Evolutionary conservation across 805 yeast genomes (phyloP), one percentile per base, ranked within the genome.

Genomic region (Candida montana): DNA sequence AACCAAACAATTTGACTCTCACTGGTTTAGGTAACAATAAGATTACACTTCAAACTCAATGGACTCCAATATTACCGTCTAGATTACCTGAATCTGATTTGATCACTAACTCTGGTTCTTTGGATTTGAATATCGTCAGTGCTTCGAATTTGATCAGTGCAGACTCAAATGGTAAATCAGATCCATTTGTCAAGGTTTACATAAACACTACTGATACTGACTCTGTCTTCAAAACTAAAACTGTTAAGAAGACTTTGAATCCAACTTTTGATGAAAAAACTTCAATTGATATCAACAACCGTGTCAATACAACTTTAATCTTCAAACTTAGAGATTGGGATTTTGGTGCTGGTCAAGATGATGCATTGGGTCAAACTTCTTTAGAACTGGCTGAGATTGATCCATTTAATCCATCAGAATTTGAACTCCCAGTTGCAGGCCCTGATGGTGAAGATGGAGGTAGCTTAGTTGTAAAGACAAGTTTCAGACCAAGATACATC

Each of bases 121-220:
- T 91, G 50, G 71, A 69, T 18, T 71, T 89, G 28, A 77, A 73
- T 24, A 70, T 86, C 5, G 50, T 80, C 34, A 68, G 71, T 37
- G 98, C 93, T 3, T 72, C 72, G 13, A 75, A 76, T 39, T 71
- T 93, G 44, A 77, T 83, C 31, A 74, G 96, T 12, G 95, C 90
- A n/a, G 99, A 93, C 64, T 69, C 85, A 24, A 83, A 82, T 52
- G 98, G 98, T 38, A 83, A 84, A 59, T 87, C 96, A 3, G 99
- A 93, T 64, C 99, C 99, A 41, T 91, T 80, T 60, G 72, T 79
- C 45, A 75, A 79, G 54, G 72, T 88, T 48, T 79, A 71, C 55
- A 57, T 87, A 53, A 80, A 90, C 63, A 81, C 81, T 31, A 27
- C 33, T 15, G 69, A 68, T 13, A 72, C 72, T 40, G 76, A 76